Conservation (phyloP, 148 eudicot species). For the Camellia sinensis region DNA sequence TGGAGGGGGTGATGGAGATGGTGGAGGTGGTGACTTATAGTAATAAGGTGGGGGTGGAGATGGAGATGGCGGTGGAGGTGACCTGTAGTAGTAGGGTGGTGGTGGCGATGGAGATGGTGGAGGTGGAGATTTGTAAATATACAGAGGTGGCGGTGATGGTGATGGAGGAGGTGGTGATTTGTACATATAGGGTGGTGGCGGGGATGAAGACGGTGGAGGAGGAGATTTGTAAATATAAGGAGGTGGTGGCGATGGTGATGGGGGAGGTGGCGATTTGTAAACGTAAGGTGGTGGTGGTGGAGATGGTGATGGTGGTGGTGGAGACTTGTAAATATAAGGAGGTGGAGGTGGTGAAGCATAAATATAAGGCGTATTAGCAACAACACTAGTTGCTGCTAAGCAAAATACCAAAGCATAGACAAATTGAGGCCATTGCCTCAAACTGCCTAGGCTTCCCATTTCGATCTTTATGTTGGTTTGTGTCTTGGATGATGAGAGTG, state of each 20-base stretch:
- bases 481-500: neutral
- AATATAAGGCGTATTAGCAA: neutral
- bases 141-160: neutral
- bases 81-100: neutral
- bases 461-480: neutral
- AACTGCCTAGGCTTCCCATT: conserved; percentile 6
- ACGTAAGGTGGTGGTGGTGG: neutral
- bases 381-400: neutral
- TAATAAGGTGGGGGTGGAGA: neutral
- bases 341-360: conserved; percentile 15
- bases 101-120: conserved; percentile 11
- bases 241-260: conserved; percentile 6
- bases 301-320: neutral
- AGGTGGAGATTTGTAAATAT: neutral
- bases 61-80: neutral
- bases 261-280: conserved; percentile 8
- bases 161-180: neutral
- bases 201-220: neutral
- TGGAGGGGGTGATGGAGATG: conserved; percentile 8
- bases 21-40: conserved; percentile 2
- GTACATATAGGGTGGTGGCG: neutral
- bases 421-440: conserved; percentile 27
- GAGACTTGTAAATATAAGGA: neutral
- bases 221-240: conserved; percentile 5
- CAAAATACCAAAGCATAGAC: conserved; percentile 9